Evolutionary conservation across 2,329 filamentous ascomycete species (phyloP).

Genomic region (Diplocarpon rosae): DNA sequence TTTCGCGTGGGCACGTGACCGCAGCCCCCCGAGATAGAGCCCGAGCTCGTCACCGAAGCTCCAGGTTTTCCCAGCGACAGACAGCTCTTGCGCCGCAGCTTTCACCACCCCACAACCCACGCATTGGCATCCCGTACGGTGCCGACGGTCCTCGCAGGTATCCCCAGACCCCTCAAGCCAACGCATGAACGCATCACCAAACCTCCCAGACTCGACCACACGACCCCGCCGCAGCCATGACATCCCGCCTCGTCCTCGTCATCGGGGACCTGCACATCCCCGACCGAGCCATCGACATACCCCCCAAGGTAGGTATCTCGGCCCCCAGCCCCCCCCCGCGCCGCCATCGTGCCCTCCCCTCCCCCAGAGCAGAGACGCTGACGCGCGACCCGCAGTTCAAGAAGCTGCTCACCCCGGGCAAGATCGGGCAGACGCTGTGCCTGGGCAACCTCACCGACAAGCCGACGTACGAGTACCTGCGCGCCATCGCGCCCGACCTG

Average conservation of each 20-base stretch:
- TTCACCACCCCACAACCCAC: conserved; percentile 3
- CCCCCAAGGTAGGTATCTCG: conserved; percentile 72
- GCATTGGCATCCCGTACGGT: conserved; percentile 1
- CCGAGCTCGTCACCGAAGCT: not conserved
- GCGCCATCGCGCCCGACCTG: conserved; percentile 60
- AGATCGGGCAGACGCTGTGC: conserved; percentile 73
- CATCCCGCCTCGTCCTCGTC: conserved; percentile 82
- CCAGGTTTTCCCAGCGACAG: conserved; percentile 1
- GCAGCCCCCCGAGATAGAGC: too few relatives aligned
- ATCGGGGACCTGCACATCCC: conserved; percentile 92
- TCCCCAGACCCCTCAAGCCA: not conserved
- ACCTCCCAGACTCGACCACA: conserved; percentile 2
- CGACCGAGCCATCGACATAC: conserved; percentile 82
- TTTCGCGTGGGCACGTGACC: not conserved
- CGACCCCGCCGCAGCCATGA: conserved; percentile 35
- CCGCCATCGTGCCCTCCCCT: too few relatives aligned
- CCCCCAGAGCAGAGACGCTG: too few relatives aligned
- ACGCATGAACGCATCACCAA: conserved; percentile 1
- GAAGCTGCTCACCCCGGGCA: conserved; percentile 72
- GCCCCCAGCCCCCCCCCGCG: conserved; percentile 2
- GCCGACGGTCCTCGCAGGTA: not conserved
- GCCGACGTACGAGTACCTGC: conserved; percentile 70
- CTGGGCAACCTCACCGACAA: conserved; percentile 73
- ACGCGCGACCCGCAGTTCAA: conserved; percentile 50
- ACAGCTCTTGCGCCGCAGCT: conserved; percentile 10